Evolutionary conservation across 2,329 filamentous ascomycete species (phyloP).

Genomic region (Alternaria ethzedia): DNA sequence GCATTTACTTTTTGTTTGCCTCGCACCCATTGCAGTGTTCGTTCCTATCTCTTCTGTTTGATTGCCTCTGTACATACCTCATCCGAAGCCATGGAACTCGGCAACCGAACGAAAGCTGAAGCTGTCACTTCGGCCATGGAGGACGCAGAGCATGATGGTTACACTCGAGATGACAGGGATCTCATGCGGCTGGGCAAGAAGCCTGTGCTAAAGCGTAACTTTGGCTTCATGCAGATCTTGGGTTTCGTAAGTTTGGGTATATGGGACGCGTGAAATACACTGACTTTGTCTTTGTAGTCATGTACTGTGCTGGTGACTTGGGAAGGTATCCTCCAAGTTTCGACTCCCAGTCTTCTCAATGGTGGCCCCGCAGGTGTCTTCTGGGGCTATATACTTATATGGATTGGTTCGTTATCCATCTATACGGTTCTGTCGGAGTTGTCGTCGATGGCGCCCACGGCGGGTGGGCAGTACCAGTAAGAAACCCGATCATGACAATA

Average conservation of each 20-base stretch:
- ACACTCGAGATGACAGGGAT: slow-evolving; percentile 3
- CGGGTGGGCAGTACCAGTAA: too few species aligned
- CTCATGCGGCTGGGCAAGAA: slow-evolving; percentile 14
- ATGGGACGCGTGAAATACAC: neutral
- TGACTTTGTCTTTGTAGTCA: slow-evolving; percentile 2
- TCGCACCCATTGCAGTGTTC: neutral
- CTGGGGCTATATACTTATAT: too few species aligned
- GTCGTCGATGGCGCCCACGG: too few species aligned
- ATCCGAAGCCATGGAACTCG: slow-evolving; percentile 1
- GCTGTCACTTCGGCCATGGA: neutral
- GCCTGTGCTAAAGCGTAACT: slow-evolving; percentile 13
- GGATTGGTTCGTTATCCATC: too few species aligned
- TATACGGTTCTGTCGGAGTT: too few species aligned
- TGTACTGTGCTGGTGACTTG: slow-evolving; percentile 10
- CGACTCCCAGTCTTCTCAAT: too few species aligned
- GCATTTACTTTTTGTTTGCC: neutral
- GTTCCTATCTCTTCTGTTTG: neutral
- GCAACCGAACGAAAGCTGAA: neutral
- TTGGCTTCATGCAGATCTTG: slow-evolving; percentile 16
- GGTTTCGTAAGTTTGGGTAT: neutral
- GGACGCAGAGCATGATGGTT: neutral
- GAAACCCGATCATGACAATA: too few species aligned
- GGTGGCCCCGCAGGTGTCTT: too few species aligned
- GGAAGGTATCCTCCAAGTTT: neutral
- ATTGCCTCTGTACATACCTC: neutral